Base-by-base conservation (phyloP, 2,329 filamentous ascomycete genomes). In the Ascosphaera pollenicola region DNA sequence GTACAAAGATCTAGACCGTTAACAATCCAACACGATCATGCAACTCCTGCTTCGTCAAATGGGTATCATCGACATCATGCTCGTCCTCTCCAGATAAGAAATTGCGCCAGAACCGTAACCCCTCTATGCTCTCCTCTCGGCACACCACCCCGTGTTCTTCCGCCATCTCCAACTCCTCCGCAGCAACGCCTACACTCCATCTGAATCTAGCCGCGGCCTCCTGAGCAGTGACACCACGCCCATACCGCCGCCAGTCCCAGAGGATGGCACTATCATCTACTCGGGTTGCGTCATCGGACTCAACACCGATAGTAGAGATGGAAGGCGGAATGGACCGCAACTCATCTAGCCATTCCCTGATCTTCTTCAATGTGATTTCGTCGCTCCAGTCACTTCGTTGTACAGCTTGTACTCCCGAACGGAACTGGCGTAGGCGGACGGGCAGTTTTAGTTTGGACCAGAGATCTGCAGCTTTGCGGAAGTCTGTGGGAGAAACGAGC, bases 171-270 rank as follows among this genome's bases (percentile, higher is more conserved):
- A 98, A 65, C 59, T 98, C 89, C 55, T 95, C 89, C 43, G 78
- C 80, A 1, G 89, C 89, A 17, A 98, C 87, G 7, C 89, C 89
- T 6, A 98, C 78, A 54, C 89, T 95, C 89, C 89, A 98, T 4
- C 85, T 82, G 57, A 98, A 98, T 38, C 73, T 67, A 55, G 91
- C 81, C 0, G 89, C 89, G 0, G 75, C 73, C 51, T 95, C 85
- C 52, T 89, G 81, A 2, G 84, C 83, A 11, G 84, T 94, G 19
- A 95, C 75, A 8, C 89, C 84, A 41, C 76, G 70, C 0, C 89
- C 85, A 54, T 83, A 94, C 32, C 64, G 50, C 36, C 65, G 65
- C 78, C 77, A 82, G 49, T 91, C 76, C 80, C 80, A 89, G n/a
- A n/a, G n/a, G n/a, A n/a, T n/a, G 0, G 66, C 48, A 26, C 76